phyloP scores from a whole-genome alignment of 192 early-diverging fungal species.

The Dispira parvispora region DNA sequence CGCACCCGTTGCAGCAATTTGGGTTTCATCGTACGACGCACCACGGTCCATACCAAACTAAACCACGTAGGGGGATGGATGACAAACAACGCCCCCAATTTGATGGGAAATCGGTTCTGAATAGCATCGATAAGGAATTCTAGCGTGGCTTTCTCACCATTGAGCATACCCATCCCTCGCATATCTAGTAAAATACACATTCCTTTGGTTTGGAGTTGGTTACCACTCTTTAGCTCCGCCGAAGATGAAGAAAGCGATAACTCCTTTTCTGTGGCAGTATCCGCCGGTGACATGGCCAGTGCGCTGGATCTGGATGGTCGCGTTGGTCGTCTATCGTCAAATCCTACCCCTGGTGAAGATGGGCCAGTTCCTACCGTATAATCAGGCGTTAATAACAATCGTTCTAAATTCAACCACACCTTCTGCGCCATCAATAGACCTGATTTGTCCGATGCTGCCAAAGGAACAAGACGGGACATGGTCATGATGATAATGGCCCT shows the following conservation, averaged over 20 bases:
- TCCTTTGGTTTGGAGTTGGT: constrained; percentile 1
- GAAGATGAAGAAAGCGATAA: no score
- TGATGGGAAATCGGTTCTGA: constrained; percentile 8
- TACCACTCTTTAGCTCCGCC: neutral
- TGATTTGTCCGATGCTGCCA: neutral
- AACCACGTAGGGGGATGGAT: constrained; percentile 6
- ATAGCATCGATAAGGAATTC: constrained; percentile 7
- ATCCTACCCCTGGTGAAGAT: no score
- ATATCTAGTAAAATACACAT: constrained; percentile 7
- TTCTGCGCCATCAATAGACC: neutral
- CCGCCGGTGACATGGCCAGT: no score
- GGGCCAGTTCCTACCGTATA: no score
- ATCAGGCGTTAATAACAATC: neutral
- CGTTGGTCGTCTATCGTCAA: no score
- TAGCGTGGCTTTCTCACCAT: constrained; percentile 5
- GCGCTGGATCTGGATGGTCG: no score
- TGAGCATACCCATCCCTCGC: constrained; percentile 6
- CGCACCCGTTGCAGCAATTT: constrained; percentile 2
- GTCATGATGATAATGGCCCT: neutral
- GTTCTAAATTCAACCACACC: constrained; percentile 2
- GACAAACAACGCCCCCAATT: constrained; percentile 7
- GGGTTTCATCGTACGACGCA: constrained; percentile 4
- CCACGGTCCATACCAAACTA: constrained; percentile 2
- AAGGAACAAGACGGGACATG: neutral
- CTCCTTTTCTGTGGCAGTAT: no score